Evolutionary conservation across 192 early-diverging fungal species (phyloP), one percentile per base, ranked within the genome.

Genomic region (Backusella westeae): DNA sequence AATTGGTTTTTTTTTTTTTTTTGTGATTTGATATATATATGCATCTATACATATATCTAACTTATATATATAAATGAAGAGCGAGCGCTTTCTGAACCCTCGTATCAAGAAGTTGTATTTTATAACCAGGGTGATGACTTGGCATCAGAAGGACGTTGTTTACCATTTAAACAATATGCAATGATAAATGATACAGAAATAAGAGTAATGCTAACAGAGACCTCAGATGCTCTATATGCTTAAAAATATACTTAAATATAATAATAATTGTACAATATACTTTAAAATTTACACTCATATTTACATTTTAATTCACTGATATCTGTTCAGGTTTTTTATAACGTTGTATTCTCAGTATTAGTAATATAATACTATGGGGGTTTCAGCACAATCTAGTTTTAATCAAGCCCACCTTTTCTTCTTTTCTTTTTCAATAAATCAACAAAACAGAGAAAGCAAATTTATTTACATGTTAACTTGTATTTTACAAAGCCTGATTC

Each of bases 71-170:
- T 21, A 59, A 52, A 78, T 77, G 75, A 38, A 78, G 88, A 87
- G 35, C 77, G 81, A 15, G 75, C 77, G 1, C 83, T 91, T 44
- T 78, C 84, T 17, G 77, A 81, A 23, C 89, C 92, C 7, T 84
- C 85, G 9, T 83, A 75, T 23, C 85, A 84, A 41, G 91, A 92
- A 77, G 91, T 84, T 76, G 72, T 91, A 0, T 75, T 88, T 42
- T 82, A 85, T 41, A 75, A 72, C 23, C 77, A 74, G 5, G 80
- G 74, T 29, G 65, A 76, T 9, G 26, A 23, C 10, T 74, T 77
- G 32, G 46, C 52, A 17, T 36, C 35, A 14, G 70, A 38, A 5
- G 71, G 67, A 36, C 56, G 78, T 26, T 44, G 53, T 41, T 68
- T 81, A 36, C 78, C 82, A 36, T 83, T 87, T 71, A 75, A 83